These are phyloP conservation scores for Mycosphaerelloides madeirae DNA, from an alignment of 2,329 filamentous ascomycete genomes.

Conservation along the genomic window DNA sequence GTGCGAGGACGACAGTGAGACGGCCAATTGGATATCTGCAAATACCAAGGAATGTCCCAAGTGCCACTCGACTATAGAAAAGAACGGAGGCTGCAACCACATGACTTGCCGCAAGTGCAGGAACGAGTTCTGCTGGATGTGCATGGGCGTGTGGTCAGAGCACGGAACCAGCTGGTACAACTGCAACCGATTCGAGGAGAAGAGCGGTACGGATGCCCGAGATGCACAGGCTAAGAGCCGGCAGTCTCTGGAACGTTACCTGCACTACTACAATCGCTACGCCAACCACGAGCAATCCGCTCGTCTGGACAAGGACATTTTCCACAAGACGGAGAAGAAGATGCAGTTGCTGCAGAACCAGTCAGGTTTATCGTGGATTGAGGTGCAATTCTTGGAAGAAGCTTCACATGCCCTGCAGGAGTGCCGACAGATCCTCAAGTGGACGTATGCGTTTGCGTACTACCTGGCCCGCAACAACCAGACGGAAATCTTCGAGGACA, in stretches of 20 bases:
- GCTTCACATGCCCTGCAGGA: slow-evolving; percentile 91
- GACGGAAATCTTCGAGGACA: slow-evolving; percentile 97
- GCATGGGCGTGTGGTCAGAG: slow-evolving; percentile 98
- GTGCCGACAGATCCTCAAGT: slow-evolving; percentile 97
- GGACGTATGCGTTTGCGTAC: slow-evolving; percentile 98
- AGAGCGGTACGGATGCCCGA: slow-evolving; percentile 82
- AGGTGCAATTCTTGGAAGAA: slow-evolving; percentile 92
- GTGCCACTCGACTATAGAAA: slow-evolving; percentile 95
- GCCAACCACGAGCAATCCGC: slow-evolving; percentile 98
- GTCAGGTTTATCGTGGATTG: slow-evolving; percentile 97
- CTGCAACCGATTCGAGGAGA: slow-evolving; percentile 95
- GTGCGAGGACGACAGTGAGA: slow-evolving; percentile 96
- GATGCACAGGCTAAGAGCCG: slow-evolving; percentile 89
- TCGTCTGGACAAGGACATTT: slow-evolving; percentile 92
- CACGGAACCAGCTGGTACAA: slow-evolving; percentile 99
- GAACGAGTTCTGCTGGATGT: slow-evolving; percentile 99
- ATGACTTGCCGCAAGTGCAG: slow-evolving; percentile 97
- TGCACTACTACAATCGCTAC: slow-evolving; percentile 98
- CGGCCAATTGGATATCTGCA: slow-evolving; percentile 98
- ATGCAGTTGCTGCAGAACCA: slow-evolving; percentile 94
- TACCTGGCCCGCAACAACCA: slow-evolving; percentile 94
- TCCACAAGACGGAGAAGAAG: slow-evolving; percentile 95
- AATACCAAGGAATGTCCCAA: slow-evolving; percentile 98
- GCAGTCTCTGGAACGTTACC: slow-evolving; percentile 87
- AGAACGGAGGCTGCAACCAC: slow-evolving; percentile 96